Evolutionary conservation across 805 yeast species (phyloP).

Genomic region (Lipomyces orientalis): DNA sequence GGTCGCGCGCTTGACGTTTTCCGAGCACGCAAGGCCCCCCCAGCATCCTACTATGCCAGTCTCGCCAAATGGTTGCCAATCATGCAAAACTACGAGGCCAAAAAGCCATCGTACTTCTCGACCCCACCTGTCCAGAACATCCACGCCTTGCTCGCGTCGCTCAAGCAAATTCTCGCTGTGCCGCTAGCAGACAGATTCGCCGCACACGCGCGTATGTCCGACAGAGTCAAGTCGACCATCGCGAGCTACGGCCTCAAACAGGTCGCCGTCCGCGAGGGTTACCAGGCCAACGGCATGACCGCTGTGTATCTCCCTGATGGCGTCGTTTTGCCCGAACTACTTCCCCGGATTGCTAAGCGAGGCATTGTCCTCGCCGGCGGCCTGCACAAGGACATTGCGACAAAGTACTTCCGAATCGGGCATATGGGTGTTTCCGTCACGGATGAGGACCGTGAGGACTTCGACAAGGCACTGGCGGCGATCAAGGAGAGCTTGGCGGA

Average conservation of each 20-base stretch:
- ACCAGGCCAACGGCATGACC: conserved; percentile 86
- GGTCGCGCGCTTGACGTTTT: conserved; percentile 75
- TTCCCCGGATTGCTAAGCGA: conserved; percentile 60
- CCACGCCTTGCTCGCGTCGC: conserved; percentile 77
- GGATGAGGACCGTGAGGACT: conserved; percentile 59
- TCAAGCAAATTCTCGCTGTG: conserved; percentile 68
- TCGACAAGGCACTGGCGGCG: conserved; percentile 56
- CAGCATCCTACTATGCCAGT: conserved; percentile 66
- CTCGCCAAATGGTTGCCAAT: conserved; percentile 87
- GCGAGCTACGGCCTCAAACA: conserved; percentile 67
- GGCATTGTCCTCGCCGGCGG: conserved; percentile 90
- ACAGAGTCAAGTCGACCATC: conserved; percentile 65
- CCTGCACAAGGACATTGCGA: conserved; percentile 76
- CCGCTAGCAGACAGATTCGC: conserved; percentile 64
- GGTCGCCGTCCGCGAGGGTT: conserved; percentile 62
- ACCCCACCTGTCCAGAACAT: conserved; percentile 93
- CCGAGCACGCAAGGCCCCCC: conserved; percentile 52
- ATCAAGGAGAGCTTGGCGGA: conserved; percentile 60
- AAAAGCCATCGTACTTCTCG: conserved; percentile 85
- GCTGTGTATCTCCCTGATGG: conserved; percentile 84
- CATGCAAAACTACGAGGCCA: conserved; percentile 83
- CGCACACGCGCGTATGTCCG: conserved; percentile 66
- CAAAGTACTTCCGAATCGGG: conserved; percentile 89
- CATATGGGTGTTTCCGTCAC: conserved; percentile 90
- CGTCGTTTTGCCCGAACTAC: conserved; percentile 68